These are phyloP conservation scores for Closterium sp. DNA, from an alignment of 139 green algal genomes.

Conservation along the genomic window DNA sequence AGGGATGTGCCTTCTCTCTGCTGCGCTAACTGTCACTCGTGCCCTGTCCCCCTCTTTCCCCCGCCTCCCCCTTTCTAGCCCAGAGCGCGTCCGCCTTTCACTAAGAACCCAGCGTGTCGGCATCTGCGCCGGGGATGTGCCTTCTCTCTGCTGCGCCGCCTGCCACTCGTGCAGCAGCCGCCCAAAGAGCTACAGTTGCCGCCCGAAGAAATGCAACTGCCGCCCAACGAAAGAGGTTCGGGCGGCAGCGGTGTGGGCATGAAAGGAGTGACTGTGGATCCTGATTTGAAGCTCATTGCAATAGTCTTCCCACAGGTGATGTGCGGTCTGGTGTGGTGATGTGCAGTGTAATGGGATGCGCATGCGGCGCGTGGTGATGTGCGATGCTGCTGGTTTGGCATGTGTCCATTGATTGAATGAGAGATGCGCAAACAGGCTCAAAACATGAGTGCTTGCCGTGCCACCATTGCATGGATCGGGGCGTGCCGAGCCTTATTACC, in stretches of 20 bases:
- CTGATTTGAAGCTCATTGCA: not conserved
- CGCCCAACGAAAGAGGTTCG: not conserved
- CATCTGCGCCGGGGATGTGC: not conserved
- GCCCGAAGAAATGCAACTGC: not conserved
- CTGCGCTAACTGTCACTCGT: not conserved
- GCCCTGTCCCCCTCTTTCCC: not conserved
- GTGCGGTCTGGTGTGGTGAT: not conserved
- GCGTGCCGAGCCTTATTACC: too few species aligned
- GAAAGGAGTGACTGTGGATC: not conserved
- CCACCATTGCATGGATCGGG: too few species aligned
- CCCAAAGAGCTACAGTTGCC: not conserved
- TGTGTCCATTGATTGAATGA: too few species aligned
- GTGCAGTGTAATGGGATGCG: not conserved
- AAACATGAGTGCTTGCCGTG: too few species aligned
- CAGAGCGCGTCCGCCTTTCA: not conserved
- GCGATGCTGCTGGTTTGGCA: not conserved
- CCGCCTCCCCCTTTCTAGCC: not conserved
- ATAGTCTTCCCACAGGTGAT: not conserved
- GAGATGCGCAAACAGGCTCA: not conserved
- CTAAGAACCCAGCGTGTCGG: not conserved
- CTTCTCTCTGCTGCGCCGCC: not conserved
- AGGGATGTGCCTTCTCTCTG: not conserved
- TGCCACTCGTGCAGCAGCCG: not conserved
- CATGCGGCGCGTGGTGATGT: too few species aligned
- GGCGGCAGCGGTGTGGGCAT: not conserved